phyloP scores from a whole-genome alignment of 176 grass and related monocot species.

The Puccinellia tenuiflora region DNA sequence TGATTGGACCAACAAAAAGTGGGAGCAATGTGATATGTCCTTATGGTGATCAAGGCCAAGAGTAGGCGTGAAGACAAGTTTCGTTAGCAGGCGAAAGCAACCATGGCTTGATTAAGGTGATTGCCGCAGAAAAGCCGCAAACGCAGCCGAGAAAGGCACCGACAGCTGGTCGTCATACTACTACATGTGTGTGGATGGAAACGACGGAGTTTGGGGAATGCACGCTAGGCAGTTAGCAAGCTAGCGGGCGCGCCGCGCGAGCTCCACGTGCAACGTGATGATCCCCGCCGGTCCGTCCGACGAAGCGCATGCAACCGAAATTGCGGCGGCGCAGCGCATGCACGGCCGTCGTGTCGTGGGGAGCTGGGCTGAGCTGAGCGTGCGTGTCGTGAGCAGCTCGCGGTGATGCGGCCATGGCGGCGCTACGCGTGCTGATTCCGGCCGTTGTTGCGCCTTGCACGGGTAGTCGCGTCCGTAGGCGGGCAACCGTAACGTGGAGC shows the following conservation, averaged over 20 bases:
- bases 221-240: background rate
- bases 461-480: too few relatives aligned
- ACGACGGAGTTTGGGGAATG: background rate
- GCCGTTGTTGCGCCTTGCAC: background rate
- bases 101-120: background rate
- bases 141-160: background rate
- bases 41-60: background rate
- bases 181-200: too few relatives aligned
- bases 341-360: background rate
- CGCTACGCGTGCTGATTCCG: background rate
- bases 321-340: background rate
- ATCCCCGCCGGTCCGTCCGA: too few relatives aligned
- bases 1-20: too few relatives aligned
- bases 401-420: background rate
- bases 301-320: background rate
- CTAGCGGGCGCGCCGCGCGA: too few relatives aligned
- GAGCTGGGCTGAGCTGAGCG: background rate
- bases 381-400: background rate
- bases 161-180: too few relatives aligned
- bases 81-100: background rate
- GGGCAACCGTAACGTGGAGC: background rate
- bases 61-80: background rate
- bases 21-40: background rate
- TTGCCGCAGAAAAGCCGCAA: background rate
- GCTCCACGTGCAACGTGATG: too few relatives aligned